phyloP scores from a whole-genome alignment of 2,329 filamentous ascomycete genomes.

The Karstenula rhodostoma region DNA sequence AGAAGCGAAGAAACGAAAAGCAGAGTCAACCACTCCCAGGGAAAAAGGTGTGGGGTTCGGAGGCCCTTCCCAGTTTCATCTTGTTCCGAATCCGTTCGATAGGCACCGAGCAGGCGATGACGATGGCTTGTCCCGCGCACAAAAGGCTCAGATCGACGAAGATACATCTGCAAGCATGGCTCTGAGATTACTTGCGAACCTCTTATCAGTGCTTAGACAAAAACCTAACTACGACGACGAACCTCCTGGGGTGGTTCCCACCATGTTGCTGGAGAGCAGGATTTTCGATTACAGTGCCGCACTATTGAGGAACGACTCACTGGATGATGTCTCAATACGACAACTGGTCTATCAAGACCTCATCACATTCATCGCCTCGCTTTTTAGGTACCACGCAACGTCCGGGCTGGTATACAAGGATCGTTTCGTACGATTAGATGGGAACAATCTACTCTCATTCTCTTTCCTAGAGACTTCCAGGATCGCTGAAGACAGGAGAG shows the following conservation, averaged over 20 bases:
- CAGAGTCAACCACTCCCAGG: background rate
- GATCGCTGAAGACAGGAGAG: slow-evolving; percentile 17
- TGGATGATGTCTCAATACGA: slow-evolving; percentile 48
- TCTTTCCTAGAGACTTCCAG: slow-evolving; percentile 32
- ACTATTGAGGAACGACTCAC: slow-evolving; percentile 52
- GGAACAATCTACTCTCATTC: slow-evolving; percentile 48
- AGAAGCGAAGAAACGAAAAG: slow-evolving; percentile 3
- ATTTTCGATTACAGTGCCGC: slow-evolving; percentile 50
- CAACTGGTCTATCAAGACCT: slow-evolving; percentile 49
- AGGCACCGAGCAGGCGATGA: background rate
- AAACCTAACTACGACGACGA: slow-evolving; percentile 38
- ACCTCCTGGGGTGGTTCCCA: slow-evolving; percentile 37
- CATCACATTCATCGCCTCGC: slow-evolving; percentile 50
- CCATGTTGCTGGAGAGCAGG: slow-evolving; percentile 48
- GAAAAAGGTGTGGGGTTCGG: background rate
- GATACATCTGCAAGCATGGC: slow-evolving; percentile 24
- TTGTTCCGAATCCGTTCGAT: too few relatives aligned
- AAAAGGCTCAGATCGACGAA: slow-evolving; percentile 19
- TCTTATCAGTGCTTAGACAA: slow-evolving; percentile 34
- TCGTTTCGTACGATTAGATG: slow-evolving; percentile 44
- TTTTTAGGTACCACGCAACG: slow-evolving; percentile 46
- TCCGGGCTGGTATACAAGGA: slow-evolving; percentile 39
- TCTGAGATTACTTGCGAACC: slow-evolving; percentile 29
- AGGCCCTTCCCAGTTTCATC: background rate
- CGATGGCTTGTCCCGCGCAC: slow-evolving; percentile 18